Evolutionary conservation across 371 early-diverging fungal species (phyloP).

Genomic region (Mortierella sp.): DNA sequence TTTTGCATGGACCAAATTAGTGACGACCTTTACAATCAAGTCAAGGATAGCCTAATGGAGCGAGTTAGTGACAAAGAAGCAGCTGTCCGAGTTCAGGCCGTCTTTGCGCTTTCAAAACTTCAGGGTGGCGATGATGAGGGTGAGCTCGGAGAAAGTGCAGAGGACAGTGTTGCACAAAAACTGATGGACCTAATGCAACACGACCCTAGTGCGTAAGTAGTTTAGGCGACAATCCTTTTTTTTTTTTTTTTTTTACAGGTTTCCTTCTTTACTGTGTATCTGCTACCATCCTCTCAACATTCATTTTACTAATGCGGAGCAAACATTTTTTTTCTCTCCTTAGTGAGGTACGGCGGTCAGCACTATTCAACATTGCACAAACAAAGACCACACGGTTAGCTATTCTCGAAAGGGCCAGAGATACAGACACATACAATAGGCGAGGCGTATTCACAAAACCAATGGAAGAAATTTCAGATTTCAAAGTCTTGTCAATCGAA

Average conservation of each 20-base stretch:
- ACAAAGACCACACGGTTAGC: constrained; percentile 70
- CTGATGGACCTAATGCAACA: constrained; percentile 72
- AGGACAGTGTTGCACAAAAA: constrained; percentile 69
- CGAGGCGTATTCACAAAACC: constrained; percentile 74
- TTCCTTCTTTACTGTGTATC: background rate
- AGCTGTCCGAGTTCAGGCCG: constrained; percentile 82
- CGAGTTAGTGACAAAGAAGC: constrained; percentile 87
- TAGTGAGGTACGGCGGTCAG: constrained; percentile 87
- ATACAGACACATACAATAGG: constrained; percentile 76
- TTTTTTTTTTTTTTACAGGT: too few relatives aligned
- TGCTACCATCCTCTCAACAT: background rate
- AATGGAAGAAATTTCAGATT: constrained; percentile 74
- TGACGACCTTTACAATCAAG: constrained; percentile 78
- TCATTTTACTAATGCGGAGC: too few relatives aligned
- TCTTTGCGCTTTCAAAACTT: constrained; percentile 80
- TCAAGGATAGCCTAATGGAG: constrained; percentile 73
- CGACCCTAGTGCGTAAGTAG: constrained; percentile 80
- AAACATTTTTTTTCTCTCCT: background rate
- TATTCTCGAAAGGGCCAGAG: constrained; percentile 81
- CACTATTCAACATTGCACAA: constrained; percentile 79
- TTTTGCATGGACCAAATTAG: constrained; percentile 50
- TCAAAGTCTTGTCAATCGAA: constrained; percentile 71
- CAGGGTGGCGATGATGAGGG: constrained; percentile 67
- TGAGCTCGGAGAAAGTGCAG: constrained; percentile 65
- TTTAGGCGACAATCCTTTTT: background rate